Evolutionary conservation across 1,284 basidiomycete species (phyloP).

Genomic region (Malassezia yamatoensis): DNA sequence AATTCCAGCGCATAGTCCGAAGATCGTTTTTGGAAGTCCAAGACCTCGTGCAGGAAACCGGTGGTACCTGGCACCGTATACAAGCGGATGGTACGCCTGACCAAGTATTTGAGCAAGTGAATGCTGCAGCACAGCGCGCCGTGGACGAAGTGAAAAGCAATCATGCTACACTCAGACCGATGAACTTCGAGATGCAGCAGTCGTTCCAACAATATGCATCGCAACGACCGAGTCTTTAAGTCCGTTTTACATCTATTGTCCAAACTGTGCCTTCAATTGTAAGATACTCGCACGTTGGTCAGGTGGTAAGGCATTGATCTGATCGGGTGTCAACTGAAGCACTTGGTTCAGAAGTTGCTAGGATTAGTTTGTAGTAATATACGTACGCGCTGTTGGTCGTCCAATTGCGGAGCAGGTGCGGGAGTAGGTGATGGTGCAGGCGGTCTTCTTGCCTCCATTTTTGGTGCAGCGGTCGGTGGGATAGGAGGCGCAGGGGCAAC

Average conservation of each 20-base stretch:
- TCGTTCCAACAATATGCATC: conserved; percentile 11
- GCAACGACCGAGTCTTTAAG: conserved; percentile 1
- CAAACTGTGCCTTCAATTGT: conserved; percentile 51
- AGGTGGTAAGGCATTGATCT: conserved; percentile 73
- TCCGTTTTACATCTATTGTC: conserved; percentile 19
- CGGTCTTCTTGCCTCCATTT: background rate
- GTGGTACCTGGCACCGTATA: conserved; percentile 30
- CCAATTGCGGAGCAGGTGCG: conserved; percentile 20
- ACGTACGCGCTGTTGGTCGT: conserved; percentile 29
- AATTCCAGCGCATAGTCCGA: conserved; percentile 46
- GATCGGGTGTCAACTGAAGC: conserved; percentile 69
- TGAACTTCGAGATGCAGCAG: conserved; percentile 15
- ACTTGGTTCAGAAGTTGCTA: conserved; percentile 56
- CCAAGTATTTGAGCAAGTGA: conserved; percentile 34
- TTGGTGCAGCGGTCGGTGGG: conserved; percentile 49
- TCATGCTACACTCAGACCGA: conserved; percentile 15
- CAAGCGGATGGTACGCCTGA: conserved; percentile 34
- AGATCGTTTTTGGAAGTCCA: conserved; percentile 30
- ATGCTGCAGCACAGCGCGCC: conserved; percentile 19
- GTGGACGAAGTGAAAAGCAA: conserved; percentile 20
- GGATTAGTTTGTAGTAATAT: background rate
- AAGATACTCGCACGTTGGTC: conserved; percentile 74
- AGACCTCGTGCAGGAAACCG: conserved; percentile 21
- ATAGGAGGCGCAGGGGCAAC: background rate
- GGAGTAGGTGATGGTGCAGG: conserved; percentile 11